Evolutionary conservation across 306 rosid species (phyloP).

Genomic region (Castanopsis chinensis): DNA sequence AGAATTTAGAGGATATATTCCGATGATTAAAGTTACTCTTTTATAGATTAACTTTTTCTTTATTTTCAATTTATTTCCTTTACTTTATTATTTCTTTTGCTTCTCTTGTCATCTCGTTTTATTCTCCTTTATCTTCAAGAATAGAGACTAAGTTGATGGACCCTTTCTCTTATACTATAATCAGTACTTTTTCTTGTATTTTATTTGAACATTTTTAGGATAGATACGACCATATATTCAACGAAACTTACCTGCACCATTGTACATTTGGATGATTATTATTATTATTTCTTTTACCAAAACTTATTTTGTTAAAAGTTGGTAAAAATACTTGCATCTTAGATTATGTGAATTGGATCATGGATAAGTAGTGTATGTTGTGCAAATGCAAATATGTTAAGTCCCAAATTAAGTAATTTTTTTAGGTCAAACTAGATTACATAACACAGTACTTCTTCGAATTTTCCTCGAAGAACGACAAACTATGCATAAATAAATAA

Average conservation of each 20-base stretch:
- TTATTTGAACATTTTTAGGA: conserved; percentile 35
- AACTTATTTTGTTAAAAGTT: too few relatives aligned
- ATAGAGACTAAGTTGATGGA: conserved; percentile 32
- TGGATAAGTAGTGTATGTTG: too few relatives aligned
- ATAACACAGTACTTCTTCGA: too few relatives aligned
- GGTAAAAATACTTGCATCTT: too few relatives aligned
- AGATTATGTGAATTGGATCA: too few relatives aligned
- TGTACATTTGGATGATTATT: too few relatives aligned
- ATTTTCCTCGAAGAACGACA: too few relatives aligned
- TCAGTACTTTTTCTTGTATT: conserved; percentile 12
- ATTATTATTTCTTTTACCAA: too few relatives aligned
- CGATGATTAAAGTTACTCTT: conserved; percentile 24
- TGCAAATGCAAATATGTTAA: too few relatives aligned
- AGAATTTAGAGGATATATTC: neutral
- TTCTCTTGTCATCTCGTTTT: conserved; percentile 20
- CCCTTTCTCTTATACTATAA: conserved; percentile 27
- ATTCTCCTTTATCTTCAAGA: conserved; percentile 32
- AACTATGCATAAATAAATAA: too few relatives aligned
- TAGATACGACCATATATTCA: conserved; percentile 24
- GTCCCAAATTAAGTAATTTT: too few relatives aligned
- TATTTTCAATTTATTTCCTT: conserved; percentile 26
- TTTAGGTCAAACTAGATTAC: too few relatives aligned
- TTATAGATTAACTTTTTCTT: conserved; percentile 25
- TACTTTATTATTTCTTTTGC: conserved; percentile 30
- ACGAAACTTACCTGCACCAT: conserved; percentile 21